Base-by-base conservation (phyloP, 2,329 filamentous ascomycete species). In the Cordyceps pruinosa region DNA sequence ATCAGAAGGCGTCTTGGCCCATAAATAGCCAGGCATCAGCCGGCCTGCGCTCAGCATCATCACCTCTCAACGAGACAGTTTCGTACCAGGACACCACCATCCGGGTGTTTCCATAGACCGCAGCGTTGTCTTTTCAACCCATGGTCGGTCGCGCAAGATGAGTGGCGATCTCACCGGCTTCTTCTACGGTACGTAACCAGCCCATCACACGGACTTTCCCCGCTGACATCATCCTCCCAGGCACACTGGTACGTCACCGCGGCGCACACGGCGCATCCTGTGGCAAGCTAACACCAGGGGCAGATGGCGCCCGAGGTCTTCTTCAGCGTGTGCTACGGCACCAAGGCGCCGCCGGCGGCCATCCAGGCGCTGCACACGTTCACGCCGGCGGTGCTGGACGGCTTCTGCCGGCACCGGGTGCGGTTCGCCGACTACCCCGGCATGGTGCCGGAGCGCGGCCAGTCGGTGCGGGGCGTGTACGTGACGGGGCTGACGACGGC, bases 231-330 rank as follows among this genome's bases (percentile, higher is more conserved):
- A 37, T 4, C 4, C 21, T 5, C 9, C 21, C 39, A 69, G 72
- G 72, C 58, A 74, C 72, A 30, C 61, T 74, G 66, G 72, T 74
- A 66, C 41, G 62, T 44, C 25, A 5, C 2, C 5, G 7, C 39
- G 19, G 21, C 23, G 3, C 10, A 13, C n/a, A 42, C 9, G 46
- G 9, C 17, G 42, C 45, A 23, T n/a, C n/a, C n/a, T n/a, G n/a
- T n/a, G n/a, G n/a, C n/a, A n/a, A n/a, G n/a, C 49, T 46, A 59
- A 66, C 60, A 53, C 28, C 19, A 35, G 15, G 1, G 9, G 7
- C 47, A 76, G 74, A 97, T 97, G 91, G 88, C 87, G n/a, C 84
- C 88, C 0, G 83, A 88, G 66, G 86, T 97, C 65, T 90, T 97
- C 64, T 87, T 88, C 73, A 87, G 88, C 34, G 91, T 96, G 44